A percentile compares a stretch with the other conserved stretches of the same genome.
phyloP scores from a whole-genome alignment of 352 stramenopile species.

The Phytophthora uliginosa region DNA sequence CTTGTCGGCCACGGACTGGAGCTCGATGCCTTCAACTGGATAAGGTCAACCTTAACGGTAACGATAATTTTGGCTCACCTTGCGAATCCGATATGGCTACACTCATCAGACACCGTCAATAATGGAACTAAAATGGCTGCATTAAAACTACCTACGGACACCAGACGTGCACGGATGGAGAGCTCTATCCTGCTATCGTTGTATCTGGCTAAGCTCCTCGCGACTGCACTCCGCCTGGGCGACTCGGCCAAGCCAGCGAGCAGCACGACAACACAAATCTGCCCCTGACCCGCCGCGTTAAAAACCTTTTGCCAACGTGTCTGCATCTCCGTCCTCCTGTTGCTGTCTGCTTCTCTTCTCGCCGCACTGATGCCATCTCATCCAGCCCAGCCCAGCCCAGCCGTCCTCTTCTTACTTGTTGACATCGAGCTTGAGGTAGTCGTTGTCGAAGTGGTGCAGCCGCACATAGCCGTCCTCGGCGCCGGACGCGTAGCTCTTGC shows the following conservation, averaged over 20 bases:
- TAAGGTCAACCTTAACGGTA: slow-evolving; percentile 9
- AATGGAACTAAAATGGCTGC: slow-evolving; percentile 34
- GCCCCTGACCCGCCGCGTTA: not conserved
- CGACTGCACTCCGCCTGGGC: slow-evolving; percentile 15
- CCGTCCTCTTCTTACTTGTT: slow-evolving; percentile 27
- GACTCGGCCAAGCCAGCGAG: slow-evolving; percentile 5
- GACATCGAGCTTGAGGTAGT: slow-evolving; percentile 93
- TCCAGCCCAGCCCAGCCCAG: not conserved
- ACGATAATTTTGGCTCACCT: slow-evolving; percentile 42
- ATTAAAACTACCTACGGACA: slow-evolving; percentile 48
- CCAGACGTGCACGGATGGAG: slow-evolving; percentile 23
- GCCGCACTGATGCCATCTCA: too few species aligned
- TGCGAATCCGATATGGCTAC: slow-evolving; percentile 31
- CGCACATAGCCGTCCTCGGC: slow-evolving; percentile 99
- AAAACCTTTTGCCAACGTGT: slow-evolving; percentile 4
- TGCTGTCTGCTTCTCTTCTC: slow-evolving; percentile 3
- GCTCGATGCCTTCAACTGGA: not conserved
- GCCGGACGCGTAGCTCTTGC: slow-evolving; percentile 98
- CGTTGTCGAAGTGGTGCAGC: slow-evolving; percentile 98
- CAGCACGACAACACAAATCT: not conserved
- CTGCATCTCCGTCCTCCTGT: not conserved
- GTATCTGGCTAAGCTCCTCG: slow-evolving; percentile 13
- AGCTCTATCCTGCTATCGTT: slow-evolving; percentile 24
- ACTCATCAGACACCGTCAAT: slow-evolving; percentile 3
- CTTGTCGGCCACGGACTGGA: slow-evolving; percentile 12